These are phyloP conservation scores for Fusarium protoensiforme DNA, from an alignment of 2,329 filamentous ascomycete genomes.

Conservation along the genomic window DNA sequence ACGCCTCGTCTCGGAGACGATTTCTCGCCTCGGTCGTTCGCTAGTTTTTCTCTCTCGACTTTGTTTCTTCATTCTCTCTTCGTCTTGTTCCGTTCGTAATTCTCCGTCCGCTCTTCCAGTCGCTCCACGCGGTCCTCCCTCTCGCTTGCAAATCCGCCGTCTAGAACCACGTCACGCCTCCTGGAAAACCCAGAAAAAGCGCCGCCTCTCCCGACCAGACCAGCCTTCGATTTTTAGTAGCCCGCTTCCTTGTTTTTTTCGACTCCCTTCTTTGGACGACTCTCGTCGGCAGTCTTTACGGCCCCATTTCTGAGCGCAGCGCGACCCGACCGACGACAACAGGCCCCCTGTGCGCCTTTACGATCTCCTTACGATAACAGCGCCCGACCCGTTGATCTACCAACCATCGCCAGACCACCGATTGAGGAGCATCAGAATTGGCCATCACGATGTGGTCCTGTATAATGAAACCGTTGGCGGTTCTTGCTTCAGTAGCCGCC, in stretches of 20 bases:
- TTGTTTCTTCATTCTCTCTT: conserved; percentile 21
- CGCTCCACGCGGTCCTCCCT: conserved; percentile 29
- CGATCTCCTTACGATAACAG: conserved; percentile 11
- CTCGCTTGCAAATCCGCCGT: conserved; percentile 32
- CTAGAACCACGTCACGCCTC: conserved; percentile 26
- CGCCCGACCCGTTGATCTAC: conserved; percentile 1
- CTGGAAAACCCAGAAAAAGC: conserved; percentile 17
- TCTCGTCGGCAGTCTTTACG: neutral
- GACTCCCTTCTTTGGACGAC: neutral
- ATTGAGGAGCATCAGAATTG: conserved; percentile 12
- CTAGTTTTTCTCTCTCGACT: conserved; percentile 26
- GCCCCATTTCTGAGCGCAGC: neutral
- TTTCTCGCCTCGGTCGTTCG: conserved; percentile 40
- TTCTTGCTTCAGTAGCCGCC: conserved; percentile 58
- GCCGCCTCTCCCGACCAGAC: neutral
- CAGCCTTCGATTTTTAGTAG: conserved; percentile 1
- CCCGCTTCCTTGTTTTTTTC: neutral
- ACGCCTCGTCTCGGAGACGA: conserved; percentile 43
- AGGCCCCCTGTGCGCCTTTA: neutral
- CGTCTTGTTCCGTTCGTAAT: conserved; percentile 34
- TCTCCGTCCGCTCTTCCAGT: conserved; percentile 10
- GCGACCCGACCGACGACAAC: conserved; percentile 1
- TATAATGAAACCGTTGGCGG: conserved; percentile 56
- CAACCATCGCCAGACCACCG: neutral
- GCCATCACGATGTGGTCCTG: conserved; percentile 59